phyloP scores from a whole-genome alignment of 306 rosid genomes.

The Prunus mongolica region DNA sequence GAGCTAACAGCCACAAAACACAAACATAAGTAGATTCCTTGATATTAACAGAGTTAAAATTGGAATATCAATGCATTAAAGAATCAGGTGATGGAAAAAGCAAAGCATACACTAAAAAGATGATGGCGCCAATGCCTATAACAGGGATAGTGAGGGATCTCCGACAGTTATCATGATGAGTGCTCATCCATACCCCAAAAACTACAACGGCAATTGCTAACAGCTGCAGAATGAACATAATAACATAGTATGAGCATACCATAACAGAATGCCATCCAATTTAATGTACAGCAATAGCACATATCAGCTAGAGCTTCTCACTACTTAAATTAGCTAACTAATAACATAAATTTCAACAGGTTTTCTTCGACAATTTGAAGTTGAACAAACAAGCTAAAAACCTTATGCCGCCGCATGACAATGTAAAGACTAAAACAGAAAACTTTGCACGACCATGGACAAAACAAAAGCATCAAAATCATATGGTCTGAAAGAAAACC shows the following conservation, averaged over 20 bases:
- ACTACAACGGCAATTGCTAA: conserved; percentile 63
- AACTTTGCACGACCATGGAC: neutral
- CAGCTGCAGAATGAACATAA: conserved; percentile 45
- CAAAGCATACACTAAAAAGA: conserved; percentile 65
- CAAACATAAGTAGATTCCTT: neutral
- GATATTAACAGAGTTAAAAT: conserved; percentile 1
- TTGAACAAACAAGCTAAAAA: neutral
- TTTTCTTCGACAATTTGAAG: neutral
- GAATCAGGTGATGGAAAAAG: neutral
- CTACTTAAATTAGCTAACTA: neutral
- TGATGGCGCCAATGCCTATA: conserved; percentile 70
- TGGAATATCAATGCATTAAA: neutral
- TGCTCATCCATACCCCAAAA: conserved; percentile 92
- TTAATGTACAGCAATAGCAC: neutral
- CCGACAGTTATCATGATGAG: conserved; percentile 78
- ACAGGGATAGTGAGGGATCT: conserved; percentile 83
- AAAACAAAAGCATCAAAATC: neutral
- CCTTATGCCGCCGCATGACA: neutral
- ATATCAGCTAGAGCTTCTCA: neutral
- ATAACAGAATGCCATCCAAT: neutral
- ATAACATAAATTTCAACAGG: neutral
- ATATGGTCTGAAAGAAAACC: neutral
- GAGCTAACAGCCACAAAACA: conserved; percentile 55
- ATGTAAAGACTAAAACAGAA: neutral
- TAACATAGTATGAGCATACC: conserved; percentile 4